Percentiles rank a stretch among this genome's conserved stretches.
Evolutionary conservation across 2,329 filamentous ascomycete genomes (phyloP).

Genomic region (Neocatenulostroma microsporum): DNA sequence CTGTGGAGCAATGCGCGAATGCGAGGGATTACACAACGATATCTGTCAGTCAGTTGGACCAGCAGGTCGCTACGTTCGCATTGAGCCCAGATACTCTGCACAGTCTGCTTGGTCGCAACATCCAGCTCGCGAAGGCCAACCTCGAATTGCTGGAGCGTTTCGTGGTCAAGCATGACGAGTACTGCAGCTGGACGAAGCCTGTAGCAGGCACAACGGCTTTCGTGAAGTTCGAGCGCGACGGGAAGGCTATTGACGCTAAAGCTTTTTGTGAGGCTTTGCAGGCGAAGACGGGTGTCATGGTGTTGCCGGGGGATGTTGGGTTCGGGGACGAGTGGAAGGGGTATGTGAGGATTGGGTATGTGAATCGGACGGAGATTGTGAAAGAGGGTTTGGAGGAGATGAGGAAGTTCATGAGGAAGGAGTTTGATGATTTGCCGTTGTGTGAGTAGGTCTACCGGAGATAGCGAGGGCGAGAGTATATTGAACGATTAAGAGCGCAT

Average conservation of each 20-base stretch:
- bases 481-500: too few species aligned
- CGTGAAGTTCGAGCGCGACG: constrained; percentile 57
- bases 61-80: constrained; percentile 68
- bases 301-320: constrained; percentile 64
- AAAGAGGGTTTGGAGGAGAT: constrained; percentile 54
- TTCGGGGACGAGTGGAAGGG: constrained; percentile 70
- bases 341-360: constrained; percentile 71
- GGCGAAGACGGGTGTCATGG: constrained; percentile 61
- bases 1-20: constrained; percentile 57
- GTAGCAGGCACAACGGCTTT: constrained; percentile 74
- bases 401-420: constrained; percentile 49
- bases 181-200: constrained; percentile 65
- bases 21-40: constrained; percentile 80
- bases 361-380: constrained; percentile 62
- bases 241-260: constrained; percentile 61
- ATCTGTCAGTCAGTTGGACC: constrained; percentile 74
- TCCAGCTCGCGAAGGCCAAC: constrained; percentile 60
- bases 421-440: constrained; percentile 44
- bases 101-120: constrained; percentile 55
- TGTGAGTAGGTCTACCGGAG: too few species aligned
- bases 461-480: too few species aligned
- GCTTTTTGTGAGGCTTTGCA: constrained; percentile 62
- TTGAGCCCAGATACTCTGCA: constrained; percentile 59
- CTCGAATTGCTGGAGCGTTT: constrained; percentile 59
- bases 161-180: constrained; percentile 54